Percentiles rank a stretch among this genome's conserved stretches.
These are phyloP conservation scores for Platismatia glauca DNA, from an alignment of 495 filamentous ascomycete genomes.

Conservation along the genomic window DNA sequence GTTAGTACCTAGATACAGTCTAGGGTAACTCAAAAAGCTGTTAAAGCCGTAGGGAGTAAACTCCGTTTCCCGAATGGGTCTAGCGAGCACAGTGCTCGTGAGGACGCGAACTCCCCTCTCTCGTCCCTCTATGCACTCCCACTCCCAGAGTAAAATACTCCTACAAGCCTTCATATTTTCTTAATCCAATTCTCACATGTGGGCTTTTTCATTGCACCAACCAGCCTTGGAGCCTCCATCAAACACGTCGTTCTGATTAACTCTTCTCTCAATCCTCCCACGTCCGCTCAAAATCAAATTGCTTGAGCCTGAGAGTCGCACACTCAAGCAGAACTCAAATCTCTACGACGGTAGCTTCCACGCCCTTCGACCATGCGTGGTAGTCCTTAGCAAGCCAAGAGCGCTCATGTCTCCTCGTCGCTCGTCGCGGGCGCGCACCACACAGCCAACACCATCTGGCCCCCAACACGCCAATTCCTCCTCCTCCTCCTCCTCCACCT, in stretches of 20 bases:
- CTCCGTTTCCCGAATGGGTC: neutral
- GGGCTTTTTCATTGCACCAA: neutral
- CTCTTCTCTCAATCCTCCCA: slow-evolving; percentile 1
- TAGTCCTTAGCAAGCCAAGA: slow-evolving; percentile 1
- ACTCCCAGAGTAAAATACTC: neutral
- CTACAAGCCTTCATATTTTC: neutral
- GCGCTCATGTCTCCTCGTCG: slow-evolving; percentile 64
- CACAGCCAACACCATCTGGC: slow-evolving; percentile 57
- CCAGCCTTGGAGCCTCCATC: neutral
- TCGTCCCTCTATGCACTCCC: neutral
- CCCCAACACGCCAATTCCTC: slow-evolving; percentile 60
- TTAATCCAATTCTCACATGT: neutral
- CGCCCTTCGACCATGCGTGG: neutral
- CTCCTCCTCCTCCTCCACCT: slow-evolving; percentile 72
- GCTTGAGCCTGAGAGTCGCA: neutral
- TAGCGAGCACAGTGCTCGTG: neutral
- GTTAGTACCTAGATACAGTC: too few species aligned
- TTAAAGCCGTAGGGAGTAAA: neutral
- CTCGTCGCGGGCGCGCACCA: slow-evolving; percentile 80
- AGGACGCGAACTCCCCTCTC: neutral
- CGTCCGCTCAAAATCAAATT: slow-evolving; percentile 4
- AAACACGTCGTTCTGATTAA: neutral
- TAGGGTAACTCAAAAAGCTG: neutral
- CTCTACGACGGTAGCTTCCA: neutral
- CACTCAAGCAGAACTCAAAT: neutral